A percentile compares a stretch with the other conserved stretches of the same genome.
Evolutionary conservation across 306 rosid genomes (phyloP).

Genomic region (Pterocarpus macrocarpus): DNA sequence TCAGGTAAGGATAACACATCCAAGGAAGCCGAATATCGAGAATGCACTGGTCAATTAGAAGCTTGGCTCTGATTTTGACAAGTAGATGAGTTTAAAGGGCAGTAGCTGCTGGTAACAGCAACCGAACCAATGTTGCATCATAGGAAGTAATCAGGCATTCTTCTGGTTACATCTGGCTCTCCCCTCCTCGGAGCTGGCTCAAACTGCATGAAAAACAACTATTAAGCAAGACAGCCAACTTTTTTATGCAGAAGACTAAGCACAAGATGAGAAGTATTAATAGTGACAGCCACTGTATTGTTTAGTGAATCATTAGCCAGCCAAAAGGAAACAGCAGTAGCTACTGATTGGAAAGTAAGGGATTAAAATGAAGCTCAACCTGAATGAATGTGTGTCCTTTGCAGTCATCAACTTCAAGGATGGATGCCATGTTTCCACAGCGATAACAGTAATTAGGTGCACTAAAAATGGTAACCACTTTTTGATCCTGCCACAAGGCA

Average conservation of each 20-base stretch:
- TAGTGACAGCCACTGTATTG: background rate
- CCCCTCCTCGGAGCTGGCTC: conserved; percentile 99
- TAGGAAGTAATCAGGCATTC: conserved; percentile 95
- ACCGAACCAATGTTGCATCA: conserved; percentile 53
- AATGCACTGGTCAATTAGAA: conserved; percentile 38
- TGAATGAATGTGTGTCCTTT: conserved; percentile 95
- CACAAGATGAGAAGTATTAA: background rate
- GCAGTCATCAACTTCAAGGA: conserved; percentile 96
- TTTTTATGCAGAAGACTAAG: conserved; percentile 9
- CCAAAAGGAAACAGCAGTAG: background rate
- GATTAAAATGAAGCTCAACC: conserved; percentile 54
- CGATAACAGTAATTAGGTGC: conserved; percentile 98
- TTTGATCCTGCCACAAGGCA: conserved; percentile 74
- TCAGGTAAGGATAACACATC: conserved; percentile 50
- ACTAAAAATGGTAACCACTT: conserved; percentile 93
- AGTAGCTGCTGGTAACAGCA: conserved; percentile 51
- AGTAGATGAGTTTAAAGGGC: conserved; percentile 49
- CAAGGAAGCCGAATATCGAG: conserved; percentile 51
- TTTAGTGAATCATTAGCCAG: background rate
- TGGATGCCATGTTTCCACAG: conserved; percentile 97
- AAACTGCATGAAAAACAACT: conserved; percentile 59
- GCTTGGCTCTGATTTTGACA: conserved; percentile 52
- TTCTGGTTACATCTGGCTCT: conserved; percentile 93
- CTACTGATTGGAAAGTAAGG: background rate
- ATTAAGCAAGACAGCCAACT: background rate